Evolutionary conservation across 2,329 filamentous ascomycete genomes (phyloP), one percentile per base, ranked within the genome.

Genomic region (Fusarium sp.): DNA sequence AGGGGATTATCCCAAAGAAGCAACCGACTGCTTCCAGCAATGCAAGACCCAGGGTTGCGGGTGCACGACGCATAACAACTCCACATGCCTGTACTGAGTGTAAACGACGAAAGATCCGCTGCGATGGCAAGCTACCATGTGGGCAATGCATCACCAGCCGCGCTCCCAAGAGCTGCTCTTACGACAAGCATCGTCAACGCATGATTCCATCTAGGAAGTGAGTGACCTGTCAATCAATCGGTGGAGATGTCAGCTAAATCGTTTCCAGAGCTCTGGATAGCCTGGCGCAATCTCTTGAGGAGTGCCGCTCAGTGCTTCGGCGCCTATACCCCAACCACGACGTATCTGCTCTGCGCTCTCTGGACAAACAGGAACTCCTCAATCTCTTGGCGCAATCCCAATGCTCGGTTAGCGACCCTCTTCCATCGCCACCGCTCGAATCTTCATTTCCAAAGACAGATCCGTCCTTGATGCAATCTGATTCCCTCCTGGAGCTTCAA

Each of bases 81-180:
- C 80, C 81, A 23, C 82, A 89, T 70, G 89, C 89, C 33, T 92
- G 89, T 73, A 87, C 89, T 43, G 89, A 91, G 68, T 92, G 91
- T 77, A 88, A 92, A 71, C 83, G 91, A 66, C 84, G 91, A 60
- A 95, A 94, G 76, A 94, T 94, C 53, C 88, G 91, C 62, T 95
- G 91, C 71, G 90, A 93, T 77, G 91, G 91, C 50, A 85, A 88
- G 65, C 88, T 92, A 70, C 91, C 91, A 10, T 95, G 91, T 71
- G 89, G 90, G 33, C 91, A 93, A 72, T 95, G 91, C 72, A 84
- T 91, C 54, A 93, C 90, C 74, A 93, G 92, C 72, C 87, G 91
- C 53, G 90, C 91, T 61, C 88, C 90, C 4, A 91, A 93, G 73
- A 82, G 86, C 50, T 94, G 91, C 72, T 88, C 88, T 69, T 94